Evolutionary conservation across 2,329 filamentous ascomycete species (phyloP).

Genomic region (Penicillium hesseltinei): DNA sequence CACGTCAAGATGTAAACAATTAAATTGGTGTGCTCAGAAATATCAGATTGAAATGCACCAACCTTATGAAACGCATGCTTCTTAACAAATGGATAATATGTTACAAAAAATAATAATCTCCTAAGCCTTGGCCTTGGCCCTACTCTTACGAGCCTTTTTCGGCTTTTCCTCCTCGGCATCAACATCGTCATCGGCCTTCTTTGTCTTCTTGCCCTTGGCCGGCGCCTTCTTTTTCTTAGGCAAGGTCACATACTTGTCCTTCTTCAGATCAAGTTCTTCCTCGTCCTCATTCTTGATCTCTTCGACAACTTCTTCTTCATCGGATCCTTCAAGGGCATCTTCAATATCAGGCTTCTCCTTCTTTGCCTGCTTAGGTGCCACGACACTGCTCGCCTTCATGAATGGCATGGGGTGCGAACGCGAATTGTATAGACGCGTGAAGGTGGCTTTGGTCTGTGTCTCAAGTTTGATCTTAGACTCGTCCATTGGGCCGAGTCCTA

Average conservation of each 20-base stretch:
- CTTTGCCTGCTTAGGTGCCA: constrained; percentile 67
- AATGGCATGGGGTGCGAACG: constrained; percentile 88
- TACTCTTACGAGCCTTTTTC: constrained; percentile 47
- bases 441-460: constrained; percentile 79
- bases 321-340: constrained; percentile 91
- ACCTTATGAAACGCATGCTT: not conserved
- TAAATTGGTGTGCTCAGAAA: not conserved
- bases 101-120: constrained; percentile 5
- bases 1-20: not conserved
- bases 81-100: constrained; percentile 7
- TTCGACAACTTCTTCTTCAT: constrained; percentile 63
- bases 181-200: constrained; percentile 37
- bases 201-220: constrained; percentile 39
- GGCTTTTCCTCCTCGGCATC: constrained; percentile 55
- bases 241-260: constrained; percentile 94
- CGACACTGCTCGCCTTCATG: constrained; percentile 83
- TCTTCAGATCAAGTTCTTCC: constrained; percentile 78
- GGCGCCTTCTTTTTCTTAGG: constrained; percentile 69
- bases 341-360: constrained; percentile 88
- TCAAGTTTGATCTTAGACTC: constrained; percentile 76
- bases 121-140: constrained; percentile 30
- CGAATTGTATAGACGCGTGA: constrained; percentile 86
- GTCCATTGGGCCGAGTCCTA: constrained; percentile 82
- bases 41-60: not conserved
- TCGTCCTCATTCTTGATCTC: constrained; percentile 65